phyloP scores from a whole-genome alignment of 345 rosid genomes.

The Citrus hindsii region DNA sequence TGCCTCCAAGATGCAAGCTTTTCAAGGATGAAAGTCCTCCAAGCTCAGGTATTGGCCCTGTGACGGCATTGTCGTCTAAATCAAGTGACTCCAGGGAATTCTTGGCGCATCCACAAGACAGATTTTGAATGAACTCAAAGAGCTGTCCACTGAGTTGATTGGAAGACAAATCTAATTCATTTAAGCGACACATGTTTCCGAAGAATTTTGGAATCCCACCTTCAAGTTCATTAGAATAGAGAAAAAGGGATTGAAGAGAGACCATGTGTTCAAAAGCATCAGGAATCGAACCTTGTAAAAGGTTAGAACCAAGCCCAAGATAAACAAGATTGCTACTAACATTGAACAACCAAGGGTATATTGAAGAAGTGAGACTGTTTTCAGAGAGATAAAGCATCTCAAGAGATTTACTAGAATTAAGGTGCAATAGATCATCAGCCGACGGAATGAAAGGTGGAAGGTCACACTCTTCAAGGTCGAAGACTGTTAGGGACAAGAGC shows the following conservation, averaged over 20 bases:
- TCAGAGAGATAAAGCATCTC: neutral
- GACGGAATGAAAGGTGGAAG: neutral
- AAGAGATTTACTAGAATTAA: neutral
- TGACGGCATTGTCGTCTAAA: neutral
- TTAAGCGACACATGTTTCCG: neutral
- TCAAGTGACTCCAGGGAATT: constrained; percentile 4
- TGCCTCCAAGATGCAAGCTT: neutral
- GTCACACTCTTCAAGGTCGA: neutral
- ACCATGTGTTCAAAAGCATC: neutral
- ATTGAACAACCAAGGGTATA: constrained; percentile 3
- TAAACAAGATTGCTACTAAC: neutral
- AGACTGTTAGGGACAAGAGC: neutral
- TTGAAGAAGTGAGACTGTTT: neutral
- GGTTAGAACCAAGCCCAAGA: neutral
- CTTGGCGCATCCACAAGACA: neutral
- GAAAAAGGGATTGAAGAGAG: neutral
- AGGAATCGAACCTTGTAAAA: neutral
- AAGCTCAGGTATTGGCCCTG: constrained; percentile 10
- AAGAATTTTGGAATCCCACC: neutral
- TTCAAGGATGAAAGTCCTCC: neutral
- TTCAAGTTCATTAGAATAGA: neutral
- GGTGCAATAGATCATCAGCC: neutral
- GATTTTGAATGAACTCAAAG: neutral
- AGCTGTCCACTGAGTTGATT: neutral
- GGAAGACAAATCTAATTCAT: fast-evolving